Evolutionary conservation across 2,329 filamentous ascomycete species (phyloP), one percentile per base, ranked within the genome.

Genomic region (Colletotrichum sp.): DNA sequence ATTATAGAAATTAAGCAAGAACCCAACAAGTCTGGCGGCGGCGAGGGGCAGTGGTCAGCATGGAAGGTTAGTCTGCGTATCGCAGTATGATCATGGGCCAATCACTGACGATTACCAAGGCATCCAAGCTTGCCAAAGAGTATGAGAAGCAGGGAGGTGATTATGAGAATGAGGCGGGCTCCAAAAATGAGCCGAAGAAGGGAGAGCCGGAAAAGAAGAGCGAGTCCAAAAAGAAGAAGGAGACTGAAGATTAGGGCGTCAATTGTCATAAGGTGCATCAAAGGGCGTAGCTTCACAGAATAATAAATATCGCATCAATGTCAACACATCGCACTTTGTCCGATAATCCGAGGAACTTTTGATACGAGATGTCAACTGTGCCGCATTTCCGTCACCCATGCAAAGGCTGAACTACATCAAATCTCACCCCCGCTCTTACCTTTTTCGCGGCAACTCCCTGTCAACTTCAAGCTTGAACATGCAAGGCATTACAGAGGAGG

Each of bases 61-160:
- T 80, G 79, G 79, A 80, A 80, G 68, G 74, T 67, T 2, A 36
- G 52, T 19, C 44, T 36, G 19, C 19, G 9, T 15, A 1, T 13
- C 0, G 22, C 2, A 0, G 6, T 16, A 15, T 15, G 3, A 16
- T 5, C 5, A 3, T 2, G 4, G 5, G 8, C 1, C 1, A 12
- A 15, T 0, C 6, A 13, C 3, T 44, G 3, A 27, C 12, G 15
- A 13, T 13, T 36, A 25, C 16, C 16, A 2, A 84, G 84, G 82
- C 80, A 4, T 78, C 80, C 5, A 86, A 86, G 77, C 78, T 86
- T 6, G 84, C 84, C 3, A 86, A 87, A 71, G 84, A 86, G 77
- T 86, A 86, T 66, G 84, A 87, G 79, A 84, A 83, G 77, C 83
- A 84, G 55, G 85, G 85, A 1, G 85, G 85, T 6, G 84, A 79